These are phyloP conservation scores for Hansenula sp. DNA, from an alignment of 1,139 yeast genomes.

Conservation along the genomic window DNA sequence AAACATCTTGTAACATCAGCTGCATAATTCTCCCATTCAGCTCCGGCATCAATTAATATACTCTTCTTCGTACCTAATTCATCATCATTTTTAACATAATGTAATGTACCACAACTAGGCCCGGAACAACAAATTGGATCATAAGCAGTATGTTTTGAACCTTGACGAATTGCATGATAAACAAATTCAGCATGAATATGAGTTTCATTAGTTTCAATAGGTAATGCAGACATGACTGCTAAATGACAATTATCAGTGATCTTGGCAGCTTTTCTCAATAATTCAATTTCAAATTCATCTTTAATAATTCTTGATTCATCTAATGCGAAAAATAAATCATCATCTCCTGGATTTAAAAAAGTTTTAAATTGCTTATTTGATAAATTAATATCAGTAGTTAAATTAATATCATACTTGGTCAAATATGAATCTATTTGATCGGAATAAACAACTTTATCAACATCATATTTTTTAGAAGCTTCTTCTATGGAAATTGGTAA, in stretches of 20 bases:
- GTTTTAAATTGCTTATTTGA: constrained; percentile 27
- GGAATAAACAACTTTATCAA: constrained; percentile 72
- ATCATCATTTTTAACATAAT: constrained; percentile 83
- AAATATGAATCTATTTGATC: constrained; percentile 39
- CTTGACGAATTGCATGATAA: constrained; percentile 92
- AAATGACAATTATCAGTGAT: constrained; percentile 86
- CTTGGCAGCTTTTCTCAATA: constrained; percentile 75
- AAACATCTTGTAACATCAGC: constrained; percentile 93
- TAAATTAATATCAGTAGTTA: constrained; percentile 36
- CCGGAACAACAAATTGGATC: constrained; percentile 98
- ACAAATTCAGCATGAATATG: constrained; percentile 95
- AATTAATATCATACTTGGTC: constrained; percentile 21
- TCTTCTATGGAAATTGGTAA: constrained; percentile 68
- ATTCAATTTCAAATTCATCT: constrained; percentile 73
- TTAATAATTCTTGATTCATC: constrained; percentile 86
- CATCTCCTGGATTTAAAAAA: constrained; percentile 38
- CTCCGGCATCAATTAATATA: constrained; percentile 91
- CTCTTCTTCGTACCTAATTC: constrained; percentile 54
- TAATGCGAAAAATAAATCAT: constrained; percentile 62
- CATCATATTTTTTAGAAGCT: constrained; percentile 65
- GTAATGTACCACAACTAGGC: constrained; percentile 85
- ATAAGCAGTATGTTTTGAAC: constrained; percentile 82
- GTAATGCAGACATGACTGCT: constrained; percentile 90
- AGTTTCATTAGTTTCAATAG: constrained; percentile 82
- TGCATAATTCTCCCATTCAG: constrained; percentile 93